phyloP scores from a whole-genome alignment of 139 green algal species.

The Chlorella sp. region DNA sequence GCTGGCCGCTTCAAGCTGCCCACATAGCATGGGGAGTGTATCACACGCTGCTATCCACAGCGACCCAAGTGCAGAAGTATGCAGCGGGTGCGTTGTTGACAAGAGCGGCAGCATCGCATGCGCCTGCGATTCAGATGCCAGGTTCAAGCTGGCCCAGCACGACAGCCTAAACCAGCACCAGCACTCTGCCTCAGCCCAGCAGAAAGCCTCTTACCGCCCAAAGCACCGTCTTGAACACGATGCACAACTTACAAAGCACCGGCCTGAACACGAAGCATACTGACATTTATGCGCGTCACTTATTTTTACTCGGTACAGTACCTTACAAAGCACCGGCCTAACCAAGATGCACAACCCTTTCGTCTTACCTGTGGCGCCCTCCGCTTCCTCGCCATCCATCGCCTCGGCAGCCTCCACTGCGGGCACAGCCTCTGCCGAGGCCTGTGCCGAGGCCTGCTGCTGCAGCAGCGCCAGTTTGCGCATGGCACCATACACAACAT shows the following conservation, averaged over 20 bases:
- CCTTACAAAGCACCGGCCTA: slow-evolving; percentile 58
- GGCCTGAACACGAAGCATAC: slow-evolving; percentile 49
- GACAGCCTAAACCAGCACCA: too few species aligned
- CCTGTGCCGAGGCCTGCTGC: slow-evolving; percentile 60
- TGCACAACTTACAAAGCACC: slow-evolving; percentile 31
- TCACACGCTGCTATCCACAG: neutral
- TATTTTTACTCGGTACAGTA: too few species aligned
- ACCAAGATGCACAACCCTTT: neutral
- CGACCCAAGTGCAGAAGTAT: neutral
- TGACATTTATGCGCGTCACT: too few species aligned
- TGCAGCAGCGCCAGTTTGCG: slow-evolving; percentile 72
- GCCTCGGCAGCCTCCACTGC: slow-evolving; percentile 33
- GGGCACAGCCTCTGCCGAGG: slow-evolving; percentile 28
- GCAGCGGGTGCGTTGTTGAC: neutral
- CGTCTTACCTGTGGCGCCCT: slow-evolving; percentile 56
- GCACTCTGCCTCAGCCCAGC: too few species aligned
- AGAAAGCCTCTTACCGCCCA: too few species aligned
- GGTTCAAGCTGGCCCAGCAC: too few species aligned
- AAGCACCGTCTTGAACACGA: slow-evolving; percentile 59
- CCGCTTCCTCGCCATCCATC: slow-evolving; percentile 63
- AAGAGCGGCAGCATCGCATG: neutral
- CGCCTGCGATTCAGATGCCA: too few species aligned
- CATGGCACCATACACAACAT: slow-evolving; percentile 87
- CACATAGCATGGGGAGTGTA: too few species aligned
- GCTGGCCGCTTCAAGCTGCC: too few species aligned